A percentile compares a stretch with the other conserved stretches of the same genome.
Evolutionary conservation across 495 filamentous ascomycete genomes (phyloP).

Genomic region (Aspergillus olivimuriae): DNA sequence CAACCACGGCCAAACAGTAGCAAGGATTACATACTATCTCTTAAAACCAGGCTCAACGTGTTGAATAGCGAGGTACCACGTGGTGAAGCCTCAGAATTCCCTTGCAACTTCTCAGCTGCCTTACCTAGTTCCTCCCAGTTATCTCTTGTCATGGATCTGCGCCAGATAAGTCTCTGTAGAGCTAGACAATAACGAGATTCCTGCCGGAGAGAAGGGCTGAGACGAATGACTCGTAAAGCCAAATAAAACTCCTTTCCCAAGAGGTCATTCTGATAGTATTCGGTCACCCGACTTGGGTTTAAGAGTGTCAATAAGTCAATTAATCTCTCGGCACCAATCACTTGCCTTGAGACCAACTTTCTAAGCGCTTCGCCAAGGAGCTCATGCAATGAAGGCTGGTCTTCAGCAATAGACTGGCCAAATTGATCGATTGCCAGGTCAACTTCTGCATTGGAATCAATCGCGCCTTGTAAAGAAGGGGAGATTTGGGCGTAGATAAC

Average conservation of each 20-base stretch:
- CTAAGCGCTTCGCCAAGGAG: slow-evolving; percentile 59
- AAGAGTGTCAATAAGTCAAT: slow-evolving; percentile 81
- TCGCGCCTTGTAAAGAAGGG: slow-evolving; percentile 53
- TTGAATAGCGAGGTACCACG: slow-evolving; percentile 27
- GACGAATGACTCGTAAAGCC: slow-evolving; percentile 61
- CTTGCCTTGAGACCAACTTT: slow-evolving; percentile 60
- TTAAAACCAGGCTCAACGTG: slow-evolving; percentile 26
- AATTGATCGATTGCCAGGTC: slow-evolving; percentile 68
- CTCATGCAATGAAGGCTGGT: slow-evolving; percentile 55
- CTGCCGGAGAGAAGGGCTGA: slow-evolving; percentile 42
- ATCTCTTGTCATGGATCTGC: slow-evolving; percentile 70
- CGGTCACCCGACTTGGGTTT: slow-evolving; percentile 24
- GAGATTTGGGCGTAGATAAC: slow-evolving; percentile 55
- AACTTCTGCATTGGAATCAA: slow-evolving; percentile 71
- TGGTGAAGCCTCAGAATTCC: slow-evolving; percentile 16
- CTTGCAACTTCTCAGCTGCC: slow-evolving; percentile 22
- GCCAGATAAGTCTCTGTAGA: slow-evolving; percentile 71
- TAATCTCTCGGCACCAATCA: slow-evolving; percentile 58
- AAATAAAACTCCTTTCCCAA: slow-evolving; percentile 56
- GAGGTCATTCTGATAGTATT: slow-evolving; percentile 31
- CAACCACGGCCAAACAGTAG: neutral
- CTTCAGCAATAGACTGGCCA: slow-evolving; percentile 46
- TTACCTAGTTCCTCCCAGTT: slow-evolving; percentile 58
- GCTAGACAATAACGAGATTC: slow-evolving; percentile 46
- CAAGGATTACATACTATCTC: slow-evolving; percentile 24